Base-by-base conservation (phyloP, 2,329 filamentous ascomycete species). In the Nemania bipapillata region DNA sequence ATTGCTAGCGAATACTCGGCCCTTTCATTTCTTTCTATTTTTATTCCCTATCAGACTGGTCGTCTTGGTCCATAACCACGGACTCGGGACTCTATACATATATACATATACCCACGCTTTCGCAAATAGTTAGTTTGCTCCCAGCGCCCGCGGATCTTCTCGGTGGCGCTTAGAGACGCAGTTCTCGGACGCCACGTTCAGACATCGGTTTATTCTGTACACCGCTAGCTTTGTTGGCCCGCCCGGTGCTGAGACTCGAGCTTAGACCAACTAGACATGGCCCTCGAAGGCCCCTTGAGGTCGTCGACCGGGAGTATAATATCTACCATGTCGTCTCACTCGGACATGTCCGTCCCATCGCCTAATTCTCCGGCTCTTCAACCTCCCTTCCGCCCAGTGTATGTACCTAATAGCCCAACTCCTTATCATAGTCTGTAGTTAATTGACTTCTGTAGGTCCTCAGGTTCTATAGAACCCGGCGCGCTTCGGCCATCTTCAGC, bases 231-330 rank as follows among this genome's bases (percentile, higher is more conserved):
- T 54, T 62, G 63, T 69, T 58, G 66, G 67, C 69, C 70, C 63
- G 9, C 64, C 52, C 66, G 64, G 71, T 63, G 68, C 70, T 69
- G 63, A 58, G 66, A n/a, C 24, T 60, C 63, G 42, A 62, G 42
- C 65, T 69, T 20, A 52, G 49, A 54, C 55, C 40, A 72, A 65
- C 54, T 71, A 73, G 76, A 73, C 80, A 89, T 89, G 87, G 87
- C 87, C 78, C 83, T 90, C 78, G 85, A 88, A 80, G 88, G 85
- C 76, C 88, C 89, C 68, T 79, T 91, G 74, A 83, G 88, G 76
- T 86, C 88, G 70, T 91, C 89, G 69, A 86, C 86, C 67, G 87
- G 85, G 77, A 87, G 82, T 79, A 80, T 87, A 73, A 82, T 86
- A 79, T 85, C 86, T 62, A 78, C 81, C 68, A 87, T 87, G 73